Evolutionary conservation across 176 grass and related monocot genomes (phyloP).

Genomic region (Musa troglodytarum): DNA sequence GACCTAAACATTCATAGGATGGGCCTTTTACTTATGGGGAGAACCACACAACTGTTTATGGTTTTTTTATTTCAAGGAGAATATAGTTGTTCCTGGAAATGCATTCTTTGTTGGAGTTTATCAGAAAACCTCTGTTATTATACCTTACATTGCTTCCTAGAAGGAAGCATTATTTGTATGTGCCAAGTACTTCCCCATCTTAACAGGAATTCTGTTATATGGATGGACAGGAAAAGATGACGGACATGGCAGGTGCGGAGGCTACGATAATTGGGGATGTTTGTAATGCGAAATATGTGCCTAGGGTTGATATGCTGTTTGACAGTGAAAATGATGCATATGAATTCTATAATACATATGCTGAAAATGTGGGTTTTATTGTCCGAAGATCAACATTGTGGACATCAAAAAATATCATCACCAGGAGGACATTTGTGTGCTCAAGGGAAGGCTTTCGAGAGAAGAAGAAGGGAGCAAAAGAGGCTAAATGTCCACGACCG

Average conservation of each 20-base stretch:
- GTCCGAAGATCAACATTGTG: slow-evolving; percentile 86
- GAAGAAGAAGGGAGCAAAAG: slow-evolving; percentile 86
- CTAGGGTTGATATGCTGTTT: slow-evolving; percentile 66
- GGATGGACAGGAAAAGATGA: slow-evolving; percentile 30
- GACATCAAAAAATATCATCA: slow-evolving; percentile 92
- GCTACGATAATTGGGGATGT: slow-evolving; percentile 26
- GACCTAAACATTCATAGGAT: too few species aligned
- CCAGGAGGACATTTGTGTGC: slow-evolving; percentile 82
- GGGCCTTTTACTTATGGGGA: too few species aligned
- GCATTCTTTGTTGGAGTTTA: not conserved
- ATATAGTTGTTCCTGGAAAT: too few species aligned
- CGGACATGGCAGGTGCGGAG: slow-evolving; percentile 21
- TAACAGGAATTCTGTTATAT: slow-evolving; percentile 23
- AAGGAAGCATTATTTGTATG: not conserved
- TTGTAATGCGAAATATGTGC: slow-evolving; percentile 41
- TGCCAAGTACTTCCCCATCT: not conserved
- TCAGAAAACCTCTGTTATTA: not conserved
- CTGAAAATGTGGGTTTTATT: slow-evolving; percentile 77
- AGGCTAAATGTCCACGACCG: slow-evolving; percentile 72
- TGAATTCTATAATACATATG: slow-evolving; percentile 78
- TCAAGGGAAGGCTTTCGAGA: slow-evolving; percentile 86
- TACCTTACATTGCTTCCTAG: not conserved
- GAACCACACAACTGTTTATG: too few species aligned
- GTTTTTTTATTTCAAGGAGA: too few species aligned
- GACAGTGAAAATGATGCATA: slow-evolving; percentile 68